Evolutionary conservation across 768 basidiomycete species (phyloP).

Genomic region (Inosperma sp.): DNA sequence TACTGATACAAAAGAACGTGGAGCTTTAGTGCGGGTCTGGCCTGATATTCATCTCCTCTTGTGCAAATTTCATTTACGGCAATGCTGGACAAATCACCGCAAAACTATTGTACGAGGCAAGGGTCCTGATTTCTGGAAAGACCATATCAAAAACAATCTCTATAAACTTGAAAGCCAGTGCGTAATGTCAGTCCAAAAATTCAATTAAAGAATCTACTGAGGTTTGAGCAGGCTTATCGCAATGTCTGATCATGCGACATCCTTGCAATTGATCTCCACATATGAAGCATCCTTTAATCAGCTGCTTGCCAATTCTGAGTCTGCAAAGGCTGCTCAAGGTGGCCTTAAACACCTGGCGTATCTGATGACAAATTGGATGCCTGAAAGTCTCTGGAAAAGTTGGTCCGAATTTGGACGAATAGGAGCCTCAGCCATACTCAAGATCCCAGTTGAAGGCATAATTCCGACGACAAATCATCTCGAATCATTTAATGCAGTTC

Average conservation of each 20-base stretch:
- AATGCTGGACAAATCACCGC: constrained; percentile 31
- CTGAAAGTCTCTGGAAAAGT: neutral
- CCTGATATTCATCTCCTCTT: constrained; percentile 29
- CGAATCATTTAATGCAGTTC: constrained; percentile 34
- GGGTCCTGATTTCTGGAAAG: no score
- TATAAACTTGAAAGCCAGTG: no score
- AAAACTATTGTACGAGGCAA: no score
- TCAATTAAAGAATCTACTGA: no score
- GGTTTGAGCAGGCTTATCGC: no score
- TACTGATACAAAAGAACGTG: constrained; percentile 31
- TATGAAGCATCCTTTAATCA: no score
- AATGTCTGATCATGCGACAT: no score
- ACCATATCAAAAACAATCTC: no score
- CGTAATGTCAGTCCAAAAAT: no score
- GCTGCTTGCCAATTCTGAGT: no score
- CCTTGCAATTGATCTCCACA: no score
- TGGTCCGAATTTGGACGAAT: neutral
- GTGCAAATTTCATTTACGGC: constrained; percentile 35
- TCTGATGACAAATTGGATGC: neutral
- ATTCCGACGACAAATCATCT: constrained; percentile 38
- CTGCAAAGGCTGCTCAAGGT: no score
- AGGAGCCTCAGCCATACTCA: neutral
- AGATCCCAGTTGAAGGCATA: constrained; percentile 23
- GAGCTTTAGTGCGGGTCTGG: constrained; percentile 28
- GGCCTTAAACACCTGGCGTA: neutral